Evolutionary conservation across 2,329 filamentous ascomycete species (phyloP).

Genomic region (Scedosporium boydii): DNA sequence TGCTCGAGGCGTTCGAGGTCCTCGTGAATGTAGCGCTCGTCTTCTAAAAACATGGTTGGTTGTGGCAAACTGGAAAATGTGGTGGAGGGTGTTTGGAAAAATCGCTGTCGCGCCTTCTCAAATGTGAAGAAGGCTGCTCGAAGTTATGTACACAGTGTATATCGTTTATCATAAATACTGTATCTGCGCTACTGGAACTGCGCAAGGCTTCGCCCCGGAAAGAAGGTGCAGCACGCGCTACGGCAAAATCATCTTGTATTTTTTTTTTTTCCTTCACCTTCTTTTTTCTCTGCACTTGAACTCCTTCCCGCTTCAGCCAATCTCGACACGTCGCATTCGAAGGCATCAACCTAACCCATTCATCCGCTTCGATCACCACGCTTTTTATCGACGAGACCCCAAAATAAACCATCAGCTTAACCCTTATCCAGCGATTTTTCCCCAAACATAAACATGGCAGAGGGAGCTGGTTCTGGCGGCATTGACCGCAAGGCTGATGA

Average conservation of each 20-base stretch:
- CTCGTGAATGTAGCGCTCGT: slow-evolving; percentile 89
- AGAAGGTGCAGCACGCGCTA: no score
- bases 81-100: not conserved
- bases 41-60: slow-evolving; percentile 68
- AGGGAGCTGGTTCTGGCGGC: slow-evolving; percentile 48
- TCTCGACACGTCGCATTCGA: not conserved
- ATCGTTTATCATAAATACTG: no score
- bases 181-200: no score
- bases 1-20: slow-evolving; percentile 94
- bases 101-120: not conserved
- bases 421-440: not conserved
- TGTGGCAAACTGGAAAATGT: not conserved
- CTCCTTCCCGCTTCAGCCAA: no score
- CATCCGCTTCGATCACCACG: not conserved
- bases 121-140: no score
- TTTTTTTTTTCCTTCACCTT: no score
- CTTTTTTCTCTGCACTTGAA: no score
- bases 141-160: no score
- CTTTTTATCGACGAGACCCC: not conserved
- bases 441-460: slow-evolving; percentile 60
- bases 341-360: not conserved
- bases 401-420: not conserved
- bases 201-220: no score
- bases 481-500: slow-evolving; percentile 91
- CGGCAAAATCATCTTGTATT: no score